Conservation (phyloP, 2,329 filamentous ascomycete genomes). For the Rosellinia necatrix region DNA sequence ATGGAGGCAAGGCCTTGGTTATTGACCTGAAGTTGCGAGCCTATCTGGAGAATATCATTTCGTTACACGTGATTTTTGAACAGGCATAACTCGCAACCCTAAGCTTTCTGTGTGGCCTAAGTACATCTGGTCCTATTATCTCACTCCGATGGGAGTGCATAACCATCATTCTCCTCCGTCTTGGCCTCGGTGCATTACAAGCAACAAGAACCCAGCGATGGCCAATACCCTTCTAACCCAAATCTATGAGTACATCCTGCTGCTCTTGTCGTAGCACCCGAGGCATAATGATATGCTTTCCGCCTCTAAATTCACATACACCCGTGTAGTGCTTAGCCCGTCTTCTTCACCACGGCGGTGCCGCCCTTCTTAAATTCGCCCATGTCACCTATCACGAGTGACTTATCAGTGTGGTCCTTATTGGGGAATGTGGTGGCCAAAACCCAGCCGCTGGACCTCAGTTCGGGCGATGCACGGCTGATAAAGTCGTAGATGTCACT, state of each 20-base stretch:
- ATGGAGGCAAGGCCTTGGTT: too few relatives aligned
- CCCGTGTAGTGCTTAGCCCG: slow-evolving; percentile 15
- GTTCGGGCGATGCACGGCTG: slow-evolving; percentile 62
- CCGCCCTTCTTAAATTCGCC: slow-evolving; percentile 69
- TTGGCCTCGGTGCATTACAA: not conserved
- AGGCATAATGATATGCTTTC: not conserved
- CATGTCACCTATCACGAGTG: slow-evolving; percentile 61
- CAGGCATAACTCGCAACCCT: too few relatives aligned
- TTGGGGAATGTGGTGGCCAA: slow-evolving; percentile 83
- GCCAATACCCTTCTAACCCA: slow-evolving; percentile 6
- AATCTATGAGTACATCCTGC: slow-evolving; percentile 20
- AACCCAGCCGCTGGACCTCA: slow-evolving; percentile 66
- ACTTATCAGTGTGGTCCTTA: slow-evolving; percentile 76
- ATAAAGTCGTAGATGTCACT: slow-evolving; percentile 80
- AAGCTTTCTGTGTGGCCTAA: too few relatives aligned
- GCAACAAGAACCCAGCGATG: not conserved
- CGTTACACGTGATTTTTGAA: too few relatives aligned
- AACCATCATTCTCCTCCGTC: too few relatives aligned
- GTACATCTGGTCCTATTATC: too few relatives aligned
- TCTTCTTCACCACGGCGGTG: slow-evolving; percentile 65
- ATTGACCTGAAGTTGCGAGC: too few relatives aligned
- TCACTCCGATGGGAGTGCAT: too few relatives aligned
- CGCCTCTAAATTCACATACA: slow-evolving; percentile 3
- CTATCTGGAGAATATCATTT: too few relatives aligned
- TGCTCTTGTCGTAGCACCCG: not conserved